Evolutionary conservation across 148 eudicot genomes (phyloP), one percentile per base, ranked within the genome.

Genomic region (Rhododendron williamsianum): DNA sequence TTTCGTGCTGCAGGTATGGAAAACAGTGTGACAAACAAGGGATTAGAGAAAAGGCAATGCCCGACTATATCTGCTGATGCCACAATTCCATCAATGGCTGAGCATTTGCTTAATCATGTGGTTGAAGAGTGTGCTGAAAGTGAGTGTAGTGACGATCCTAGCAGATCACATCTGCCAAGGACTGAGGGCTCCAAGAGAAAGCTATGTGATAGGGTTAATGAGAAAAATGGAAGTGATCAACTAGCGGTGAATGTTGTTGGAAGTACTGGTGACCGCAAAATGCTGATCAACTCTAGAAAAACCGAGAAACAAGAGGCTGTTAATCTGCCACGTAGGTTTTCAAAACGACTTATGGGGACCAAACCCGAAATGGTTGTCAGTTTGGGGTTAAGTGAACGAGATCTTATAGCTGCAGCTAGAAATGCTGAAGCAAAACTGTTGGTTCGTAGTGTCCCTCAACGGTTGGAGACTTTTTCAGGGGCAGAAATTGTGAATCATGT

Each of bases 271-370:
- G 81, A 71, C 27, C 83, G 56, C 41, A 85, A 83, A 85, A 35
- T 86, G 86, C 81, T 85, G 86, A 52, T 80, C n/a, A 81, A 78
- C 87, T 86, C 83, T 81, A 91, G 84, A 80, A 91, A 90, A 76
- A 52, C 87, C 52, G 81, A 83, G 86, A 89, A 90, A 30, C 81
- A 77, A 69, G 81, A 79, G 6, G 36, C 21, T 38, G 27, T 54
- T 38, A 82, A 18, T 65, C 52, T 74, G 58, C 92, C 93, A 79
- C 45, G 82, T 82, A 91, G 94, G 72, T 87, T 92, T 86, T 93
- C 96, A 41, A 92, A 92, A 77, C 90, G 94, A 84, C 90, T 92
- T 84, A 90, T 92, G 36, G 92, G 92, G 36, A 41, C 83, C 77
- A 85, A 86, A 52, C 92, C 87, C 46, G 88, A 91, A 63, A 71